A percentile compares a stretch with the other conserved stretches of the same genome.
These are phyloP conservation scores for Sinapis alba DNA, from an alignment of 441 rosid genomes.

Conservation along the genomic window DNA sequence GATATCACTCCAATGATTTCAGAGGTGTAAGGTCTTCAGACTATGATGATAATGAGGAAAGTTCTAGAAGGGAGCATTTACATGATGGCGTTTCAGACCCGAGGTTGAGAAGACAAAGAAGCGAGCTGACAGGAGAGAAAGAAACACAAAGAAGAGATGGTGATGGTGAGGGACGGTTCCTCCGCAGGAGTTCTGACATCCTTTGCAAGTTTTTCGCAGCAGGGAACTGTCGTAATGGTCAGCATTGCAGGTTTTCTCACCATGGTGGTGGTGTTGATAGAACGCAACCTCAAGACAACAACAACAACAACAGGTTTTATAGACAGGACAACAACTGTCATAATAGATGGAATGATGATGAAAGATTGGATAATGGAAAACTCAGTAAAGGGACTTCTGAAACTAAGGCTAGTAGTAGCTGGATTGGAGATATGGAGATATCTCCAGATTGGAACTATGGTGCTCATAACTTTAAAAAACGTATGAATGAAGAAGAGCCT, in stretches of 20 bases:
- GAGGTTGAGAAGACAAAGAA: constrained; percentile 42
- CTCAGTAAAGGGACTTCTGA: constrained; percentile 40
- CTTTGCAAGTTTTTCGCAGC: constrained; percentile 80
- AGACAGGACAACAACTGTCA: constrained; percentile 41
- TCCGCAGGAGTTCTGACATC: constrained; percentile 52
- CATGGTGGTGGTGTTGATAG: constrained; percentile 50
- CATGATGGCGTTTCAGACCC: constrained; percentile 36
- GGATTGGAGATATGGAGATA: constrained; percentile 78
- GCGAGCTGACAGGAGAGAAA: constrained; percentile 50
- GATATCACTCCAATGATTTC: constrained; percentile 52
- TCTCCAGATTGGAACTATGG: constrained; percentile 89
- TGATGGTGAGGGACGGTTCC: constrained; percentile 52
- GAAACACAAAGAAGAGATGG: constrained; percentile 42
- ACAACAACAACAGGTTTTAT: constrained; percentile 35
- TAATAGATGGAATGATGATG: constrained; percentile 51
- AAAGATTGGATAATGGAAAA: constrained; percentile 36
- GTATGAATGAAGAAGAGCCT: constrained; percentile 44
- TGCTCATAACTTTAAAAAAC: constrained; percentile 46
- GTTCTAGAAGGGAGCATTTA: constrained; percentile 45
- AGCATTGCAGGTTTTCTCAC: constrained; percentile 80
- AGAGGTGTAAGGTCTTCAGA: constrained; percentile 46
- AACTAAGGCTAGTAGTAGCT: constrained; percentile 46
- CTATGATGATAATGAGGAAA: constrained; percentile 48
- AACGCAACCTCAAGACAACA: constrained; percentile 50
- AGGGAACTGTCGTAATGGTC: constrained; percentile 82